A percentile compares a stretch with the other conserved stretches of the same genome.
phyloP scores from a whole-genome alignment of 495 filamentous ascomycete species.

The Aspergillus affinis region DNA sequence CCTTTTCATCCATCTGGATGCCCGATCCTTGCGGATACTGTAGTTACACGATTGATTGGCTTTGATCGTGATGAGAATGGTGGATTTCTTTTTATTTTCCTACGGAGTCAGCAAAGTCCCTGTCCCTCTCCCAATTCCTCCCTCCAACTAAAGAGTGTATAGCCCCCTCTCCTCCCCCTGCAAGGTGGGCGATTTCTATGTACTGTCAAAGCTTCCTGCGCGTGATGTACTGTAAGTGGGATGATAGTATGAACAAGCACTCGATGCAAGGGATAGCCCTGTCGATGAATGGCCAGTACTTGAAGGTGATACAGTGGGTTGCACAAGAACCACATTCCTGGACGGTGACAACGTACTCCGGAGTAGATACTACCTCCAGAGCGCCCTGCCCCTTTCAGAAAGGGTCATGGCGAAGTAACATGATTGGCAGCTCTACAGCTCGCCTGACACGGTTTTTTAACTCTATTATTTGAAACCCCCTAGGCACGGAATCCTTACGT shows the following conservation, averaged over 20 bases:
- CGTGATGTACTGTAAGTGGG: conserved; percentile 6
- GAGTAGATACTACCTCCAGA: neutral
- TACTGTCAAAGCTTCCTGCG: neutral
- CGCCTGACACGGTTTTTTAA: neutral
- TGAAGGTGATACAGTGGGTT: conserved; percentile 2
- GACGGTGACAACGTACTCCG: neutral
- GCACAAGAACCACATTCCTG: neutral
- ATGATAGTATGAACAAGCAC: conserved; percentile 11
- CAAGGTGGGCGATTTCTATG: neutral
- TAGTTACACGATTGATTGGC: neutral
- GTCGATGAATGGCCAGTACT: neutral
- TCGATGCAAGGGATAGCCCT: conserved; percentile 24
- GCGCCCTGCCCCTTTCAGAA: neutral
- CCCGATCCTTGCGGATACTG: neutral
- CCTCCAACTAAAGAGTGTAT: neutral
- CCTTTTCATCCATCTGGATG: neutral
- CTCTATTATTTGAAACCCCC: neutral
- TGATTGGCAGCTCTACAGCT: neutral
- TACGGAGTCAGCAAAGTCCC: too few species aligned
- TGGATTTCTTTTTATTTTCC: neutral
- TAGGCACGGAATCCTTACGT: neutral
- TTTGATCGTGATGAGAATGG: neutral
- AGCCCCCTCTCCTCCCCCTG: neutral
- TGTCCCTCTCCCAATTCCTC: neutral
- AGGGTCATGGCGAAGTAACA: neutral